Evolutionary conservation across 352 stramenopile species (phyloP), one percentile per base, ranked within the genome.

Genomic region (Phytophthora fragariae): DNA sequence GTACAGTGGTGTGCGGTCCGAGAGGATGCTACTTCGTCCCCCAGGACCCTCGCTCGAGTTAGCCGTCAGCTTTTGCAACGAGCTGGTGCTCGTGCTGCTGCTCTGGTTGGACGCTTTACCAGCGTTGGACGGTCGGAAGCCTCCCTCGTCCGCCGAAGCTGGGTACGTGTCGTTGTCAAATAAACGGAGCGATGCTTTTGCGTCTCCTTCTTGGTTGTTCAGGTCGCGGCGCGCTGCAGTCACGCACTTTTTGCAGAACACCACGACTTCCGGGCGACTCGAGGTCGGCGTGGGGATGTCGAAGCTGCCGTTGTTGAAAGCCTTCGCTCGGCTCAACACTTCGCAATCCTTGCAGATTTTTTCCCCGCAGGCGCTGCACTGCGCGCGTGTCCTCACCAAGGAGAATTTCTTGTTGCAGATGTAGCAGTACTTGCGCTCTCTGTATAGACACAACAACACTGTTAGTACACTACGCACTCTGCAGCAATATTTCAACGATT

Each of bases 341-440:
- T 89, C 81, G 53, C 84, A 92, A 57, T 91, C 84, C 33, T 86
- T 89, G 72, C 84, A 92, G 68, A 93, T 90, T 24, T 85, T 85
- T 73, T 92, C 81, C 35, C 80, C 81, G 57, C 89, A 96, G 31
- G 87, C 76, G n/a, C 82, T 76, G 61, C 89, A 96, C 61, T 89
- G 68, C 49, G 84, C 82, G 3, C 86, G 84, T 27, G 84, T 76
- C 0, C 85, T 76, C 47, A 92, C 69, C 11, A 96, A 61, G 39
- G 83, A 91, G 57, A 95, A 95, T 54, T 89, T 91, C 35, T 89
- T 92, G 62, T 75, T 84, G 79, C 88, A 95, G 62, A 95, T 75
- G 63, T 82, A 83, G 73, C 86, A 93, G 41, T 74, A 72, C 62
- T 91, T 93, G 49, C 81, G 82, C 14, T 86, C 81, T 19, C 84